Evolutionary conservation across 371 early-diverging fungal species (phyloP).

Genomic region (Blyttiomyces sp.): DNA sequence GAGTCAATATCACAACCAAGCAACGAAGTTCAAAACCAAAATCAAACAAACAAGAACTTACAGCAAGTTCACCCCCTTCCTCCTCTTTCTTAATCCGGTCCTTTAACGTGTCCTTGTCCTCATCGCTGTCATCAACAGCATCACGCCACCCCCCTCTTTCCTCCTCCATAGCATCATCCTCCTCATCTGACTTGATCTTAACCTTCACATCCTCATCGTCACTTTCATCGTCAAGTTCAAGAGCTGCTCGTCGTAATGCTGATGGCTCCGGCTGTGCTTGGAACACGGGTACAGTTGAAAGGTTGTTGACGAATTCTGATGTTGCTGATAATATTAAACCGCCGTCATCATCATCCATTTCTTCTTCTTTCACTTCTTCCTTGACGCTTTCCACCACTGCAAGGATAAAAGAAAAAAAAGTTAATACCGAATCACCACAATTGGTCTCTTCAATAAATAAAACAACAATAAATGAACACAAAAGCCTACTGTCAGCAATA

Average conservation of each 20-base stretch:
- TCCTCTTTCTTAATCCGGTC: slow-evolving; percentile 9
- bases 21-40: slow-evolving; percentile 3
- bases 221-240: slow-evolving; percentile 14
- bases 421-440: background rate
- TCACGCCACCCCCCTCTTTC: slow-evolving; percentile 8
- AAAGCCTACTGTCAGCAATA: slow-evolving; percentile 23
- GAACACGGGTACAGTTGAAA: slow-evolving; percentile 20
- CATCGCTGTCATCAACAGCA: slow-evolving; percentile 3
- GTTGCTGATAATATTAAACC: slow-evolving; percentile 35
- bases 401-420: too few relatives aligned
- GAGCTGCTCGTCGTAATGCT: background rate
- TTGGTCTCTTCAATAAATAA: slow-evolving; percentile 1
- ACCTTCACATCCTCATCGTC: slow-evolving; percentile 13
- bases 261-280: slow-evolving; percentile 3
- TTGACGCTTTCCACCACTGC: too few relatives aligned
- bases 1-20: too few relatives aligned
- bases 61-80: slow-evolving; percentile 22
- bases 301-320: slow-evolving; percentile 41
- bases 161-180: slow-evolving; percentile 16
- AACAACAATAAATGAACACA: background rate
- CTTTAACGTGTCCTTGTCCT: slow-evolving; percentile 5
- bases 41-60: slow-evolving; percentile 7
- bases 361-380: too few relatives aligned
- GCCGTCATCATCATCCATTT: too few relatives aligned
- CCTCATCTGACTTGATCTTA: slow-evolving; percentile 25